These are phyloP conservation scores for Chaetothyriales sp. DNA, from an alignment of 2,329 filamentous ascomycete species.

Conservation along the genomic window DNA sequence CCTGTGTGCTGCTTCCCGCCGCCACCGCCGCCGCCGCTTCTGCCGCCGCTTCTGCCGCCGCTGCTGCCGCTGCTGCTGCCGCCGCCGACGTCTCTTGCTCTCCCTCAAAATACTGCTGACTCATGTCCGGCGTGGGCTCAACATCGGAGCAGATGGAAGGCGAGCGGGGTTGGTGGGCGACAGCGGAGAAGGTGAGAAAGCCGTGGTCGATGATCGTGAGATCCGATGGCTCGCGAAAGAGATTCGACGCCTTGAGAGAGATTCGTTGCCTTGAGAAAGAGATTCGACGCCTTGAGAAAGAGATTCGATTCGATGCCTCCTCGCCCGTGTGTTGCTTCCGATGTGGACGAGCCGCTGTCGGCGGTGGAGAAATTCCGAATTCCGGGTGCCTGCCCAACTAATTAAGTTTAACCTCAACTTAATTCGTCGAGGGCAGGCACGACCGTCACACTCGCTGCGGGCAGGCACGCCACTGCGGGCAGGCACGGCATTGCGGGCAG, in stretches of 20 bases:
- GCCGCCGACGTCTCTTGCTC: background rate
- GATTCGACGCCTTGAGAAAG: too few relatives aligned
- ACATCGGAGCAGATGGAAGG: background rate
- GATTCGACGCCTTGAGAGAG: too few relatives aligned
- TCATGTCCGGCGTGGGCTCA: background rate
- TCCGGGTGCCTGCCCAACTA: background rate
- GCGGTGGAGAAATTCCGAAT: background rate
- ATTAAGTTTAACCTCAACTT: background rate
- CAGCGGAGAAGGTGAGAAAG: background rate
- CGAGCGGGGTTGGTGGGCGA: background rate
- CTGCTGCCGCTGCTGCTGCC: too few relatives aligned
- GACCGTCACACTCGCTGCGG: too few relatives aligned
- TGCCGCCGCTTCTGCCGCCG: too few relatives aligned
- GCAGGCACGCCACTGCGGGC: background rate
- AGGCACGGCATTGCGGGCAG: background rate
- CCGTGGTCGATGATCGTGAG: background rate
- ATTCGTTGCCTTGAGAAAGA: too few relatives aligned
- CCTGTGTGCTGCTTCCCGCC: background rate
- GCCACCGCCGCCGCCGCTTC: background rate
- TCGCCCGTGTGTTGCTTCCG: too few relatives aligned
- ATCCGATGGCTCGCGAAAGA: background rate
- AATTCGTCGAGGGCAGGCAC: background rate
- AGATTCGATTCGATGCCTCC: too few relatives aligned
- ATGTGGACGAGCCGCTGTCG: too few relatives aligned
- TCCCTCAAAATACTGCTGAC: conserved; percentile 1